Base-by-base conservation (phyloP, 352 stramenopile species). In the Aphanomyces astaci region DNA sequence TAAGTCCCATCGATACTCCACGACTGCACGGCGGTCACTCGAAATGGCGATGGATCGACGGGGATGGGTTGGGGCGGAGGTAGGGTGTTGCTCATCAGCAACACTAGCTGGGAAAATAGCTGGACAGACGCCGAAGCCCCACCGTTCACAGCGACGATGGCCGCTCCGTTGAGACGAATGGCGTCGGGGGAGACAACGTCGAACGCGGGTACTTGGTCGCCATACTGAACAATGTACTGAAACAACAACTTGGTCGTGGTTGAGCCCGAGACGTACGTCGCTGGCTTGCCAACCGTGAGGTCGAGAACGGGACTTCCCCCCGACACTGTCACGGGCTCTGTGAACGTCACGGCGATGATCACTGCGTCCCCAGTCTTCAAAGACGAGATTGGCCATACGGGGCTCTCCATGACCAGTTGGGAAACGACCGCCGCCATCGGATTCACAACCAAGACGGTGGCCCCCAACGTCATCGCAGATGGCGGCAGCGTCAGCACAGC, bases 151-250 rank as follows among this genome's bases (percentile, higher is more conserved):
- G 56, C 36, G 10, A 31, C 17, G n/a, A 65, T 65, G 3, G 54
- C 31, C 24, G 17, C 36, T 22, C 36, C 56, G 22, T 46, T 65
- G 1, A 65, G 36, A 22, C 32, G 22, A 36, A 65, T 4, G 11
- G 36, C 56, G 30, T 65, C 7, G 56, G 48, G 9, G 32, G 15
- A 33, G 5, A 36, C 56, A 19, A 65, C 28, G 36, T 53, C 39
- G 25, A 65, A 46, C 9, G 2, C 4, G 1, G 33, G 1, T 13
- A 19, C 30, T 4, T 4, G 45, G 31, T 92, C 84, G 19, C 82
- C 82, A 5, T 75, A 64, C 63, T 88, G 79, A n/a, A 90, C 76
- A 0, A 55, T 62, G 53, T 91, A 90, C 1, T 54, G 53, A 32
- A 92, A 92, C 3, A 75, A 52, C 17, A 92, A 73, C 10, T 59